A percentile compares a stretch with the other conserved stretches of the same genome.
These are phyloP conservation scores for Clathrus columnatus DNA, from an alignment of 768 basidiomycete species.

Conservation along the genomic window DNA sequence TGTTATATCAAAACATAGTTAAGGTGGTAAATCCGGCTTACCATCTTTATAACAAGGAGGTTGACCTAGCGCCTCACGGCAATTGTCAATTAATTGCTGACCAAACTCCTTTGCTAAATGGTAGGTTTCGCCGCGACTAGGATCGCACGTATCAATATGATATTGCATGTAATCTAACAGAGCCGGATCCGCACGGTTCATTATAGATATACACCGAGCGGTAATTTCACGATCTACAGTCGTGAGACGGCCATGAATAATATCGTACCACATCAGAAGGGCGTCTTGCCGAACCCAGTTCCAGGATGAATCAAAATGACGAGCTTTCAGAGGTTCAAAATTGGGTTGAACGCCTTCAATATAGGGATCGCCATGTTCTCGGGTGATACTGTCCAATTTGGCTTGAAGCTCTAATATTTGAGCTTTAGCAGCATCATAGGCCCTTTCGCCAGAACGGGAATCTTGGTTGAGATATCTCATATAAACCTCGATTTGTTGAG, in stretches of 20 bases:
- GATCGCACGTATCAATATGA: slow-evolving; percentile 76
- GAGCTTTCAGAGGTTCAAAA: slow-evolving; percentile 93
- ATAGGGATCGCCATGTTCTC: slow-evolving; percentile 91
- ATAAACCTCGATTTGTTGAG: slow-evolving; percentile 90
- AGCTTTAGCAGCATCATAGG: slow-evolving; percentile 80
- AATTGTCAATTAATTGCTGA: slow-evolving; percentile 91
- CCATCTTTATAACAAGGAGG: slow-evolving; percentile 96
- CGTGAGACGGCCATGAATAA: slow-evolving; percentile 90
- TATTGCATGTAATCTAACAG: slow-evolving; percentile 95
- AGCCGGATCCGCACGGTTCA: slow-evolving; percentile 93
- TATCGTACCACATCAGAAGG: slow-evolving; percentile 94
- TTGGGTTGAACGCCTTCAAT: slow-evolving; percentile 90
- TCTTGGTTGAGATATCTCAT: slow-evolving; percentile 96
- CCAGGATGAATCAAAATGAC: slow-evolving; percentile 98
- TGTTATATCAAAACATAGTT: slow-evolving; percentile 3
- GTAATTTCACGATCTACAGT: slow-evolving; percentile 96
- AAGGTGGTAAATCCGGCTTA: slow-evolving; percentile 27
- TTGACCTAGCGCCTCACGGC: slow-evolving; percentile 68
- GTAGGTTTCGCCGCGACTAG: slow-evolving; percentile 83
- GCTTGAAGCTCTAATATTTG: slow-evolving; percentile 64
- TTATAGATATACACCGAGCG: slow-evolving; percentile 91
- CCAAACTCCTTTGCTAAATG: slow-evolving; percentile 95
- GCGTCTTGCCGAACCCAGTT: slow-evolving; percentile 99
- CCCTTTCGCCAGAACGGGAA: slow-evolving; percentile 84
- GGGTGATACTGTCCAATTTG: slow-evolving; percentile 77